Evolutionary conservation across 2,329 filamentous ascomycete genomes (phyloP).

Genomic region (Calonectria naviculata): DNA sequence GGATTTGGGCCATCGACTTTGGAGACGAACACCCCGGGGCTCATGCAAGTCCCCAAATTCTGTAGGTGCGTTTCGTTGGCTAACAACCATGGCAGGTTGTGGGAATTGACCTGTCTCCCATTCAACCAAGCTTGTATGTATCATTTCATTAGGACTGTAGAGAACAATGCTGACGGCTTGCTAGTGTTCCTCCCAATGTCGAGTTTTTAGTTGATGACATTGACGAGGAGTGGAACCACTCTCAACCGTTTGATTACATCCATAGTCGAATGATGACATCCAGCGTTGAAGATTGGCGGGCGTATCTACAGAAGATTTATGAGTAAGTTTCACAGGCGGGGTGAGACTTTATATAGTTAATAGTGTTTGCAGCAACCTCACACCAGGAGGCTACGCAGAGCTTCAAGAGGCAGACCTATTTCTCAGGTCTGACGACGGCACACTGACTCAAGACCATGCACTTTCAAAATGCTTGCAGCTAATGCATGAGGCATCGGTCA

Average conservation of each 20-base stretch:
- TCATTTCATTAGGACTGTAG: not conserved
- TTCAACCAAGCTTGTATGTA: slow-evolving; percentile 3
- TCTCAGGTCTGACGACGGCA: slow-evolving; percentile 25
- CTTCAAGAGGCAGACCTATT: slow-evolving; percentile 30
- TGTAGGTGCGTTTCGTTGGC: not conserved
- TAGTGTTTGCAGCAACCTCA: slow-evolving; percentile 23
- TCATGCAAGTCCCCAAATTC: not conserved
- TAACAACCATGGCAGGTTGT: not conserved
- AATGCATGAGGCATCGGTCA: slow-evolving; percentile 35
- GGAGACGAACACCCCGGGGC: slow-evolving; percentile 13
- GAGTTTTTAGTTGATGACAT: slow-evolving; percentile 34
- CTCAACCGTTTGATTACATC: slow-evolving; percentile 32
- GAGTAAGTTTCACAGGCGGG: not conserved
- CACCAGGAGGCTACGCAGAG: slow-evolving; percentile 25
- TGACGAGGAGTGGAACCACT: slow-evolving; percentile 30
- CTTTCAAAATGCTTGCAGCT: slow-evolving; percentile 34
- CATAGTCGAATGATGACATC: slow-evolving; percentile 35
- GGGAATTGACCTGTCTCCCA: not conserved
- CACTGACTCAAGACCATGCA: slow-evolving; percentile 27
- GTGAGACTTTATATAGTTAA: not conserved
- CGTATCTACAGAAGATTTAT: slow-evolving; percentile 15
- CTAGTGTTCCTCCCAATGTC: slow-evolving; percentile 20
- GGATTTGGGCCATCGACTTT: slow-evolving; percentile 8
- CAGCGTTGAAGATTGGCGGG: slow-evolving; percentile 30
- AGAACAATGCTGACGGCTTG: not conserved